A percentile compares a stretch with the other conserved stretches of the same genome.
These are phyloP conservation scores for Auricularia cornea DNA, from an alignment of 768 basidiomycete genomes.

Conservation along the genomic window DNA sequence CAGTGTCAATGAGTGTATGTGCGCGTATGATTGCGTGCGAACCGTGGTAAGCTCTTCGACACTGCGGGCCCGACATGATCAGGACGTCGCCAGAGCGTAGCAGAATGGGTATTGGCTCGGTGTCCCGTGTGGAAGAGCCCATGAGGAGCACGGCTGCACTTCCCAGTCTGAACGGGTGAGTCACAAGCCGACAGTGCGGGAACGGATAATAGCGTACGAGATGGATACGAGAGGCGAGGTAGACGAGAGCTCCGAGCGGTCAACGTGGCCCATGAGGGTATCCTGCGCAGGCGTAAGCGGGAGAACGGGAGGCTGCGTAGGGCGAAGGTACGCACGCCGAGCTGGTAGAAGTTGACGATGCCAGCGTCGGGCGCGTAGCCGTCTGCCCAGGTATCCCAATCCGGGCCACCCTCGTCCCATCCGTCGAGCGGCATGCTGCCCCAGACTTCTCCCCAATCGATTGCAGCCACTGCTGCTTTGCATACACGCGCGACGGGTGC, in stretches of 20 bases:
- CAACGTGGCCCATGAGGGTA: constrained; percentile 95
- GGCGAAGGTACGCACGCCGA: constrained; percentile 35
- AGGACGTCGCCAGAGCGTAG: constrained; percentile 87
- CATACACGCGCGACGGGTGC: constrained; percentile 50
- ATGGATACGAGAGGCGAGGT: constrained; percentile 90
- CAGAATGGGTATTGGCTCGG: constrained; percentile 69
- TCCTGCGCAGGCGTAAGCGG: constrained; percentile 42
- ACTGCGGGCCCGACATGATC: constrained; percentile 84
- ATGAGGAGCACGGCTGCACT: constrained; percentile 86
- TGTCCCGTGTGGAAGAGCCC: constrained; percentile 72
- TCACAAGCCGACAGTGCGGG: neutral
- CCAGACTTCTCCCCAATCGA: constrained; percentile 69
- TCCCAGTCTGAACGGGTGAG: constrained; percentile 52
- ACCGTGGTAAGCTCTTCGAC: constrained; percentile 91
- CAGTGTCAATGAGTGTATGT: neutral
- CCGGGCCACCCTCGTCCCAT: constrained; percentile 47
- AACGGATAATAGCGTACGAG: constrained; percentile 49
- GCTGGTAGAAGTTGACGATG: constrained; percentile 93
- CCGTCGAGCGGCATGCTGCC: constrained; percentile 23
- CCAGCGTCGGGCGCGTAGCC: constrained; percentile 93
- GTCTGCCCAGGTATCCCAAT: constrained; percentile 68
- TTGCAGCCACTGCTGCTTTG: constrained; percentile 44
- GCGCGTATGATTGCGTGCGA: constrained; percentile 10
- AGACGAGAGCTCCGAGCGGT: constrained; percentile 89
- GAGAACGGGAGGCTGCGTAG: neutral